Evolutionary conservation across 1,284 basidiomycete genomes (phyloP), one percentile per base, ranked within the genome.

Genomic region (Porodaedalea pini): DNA sequence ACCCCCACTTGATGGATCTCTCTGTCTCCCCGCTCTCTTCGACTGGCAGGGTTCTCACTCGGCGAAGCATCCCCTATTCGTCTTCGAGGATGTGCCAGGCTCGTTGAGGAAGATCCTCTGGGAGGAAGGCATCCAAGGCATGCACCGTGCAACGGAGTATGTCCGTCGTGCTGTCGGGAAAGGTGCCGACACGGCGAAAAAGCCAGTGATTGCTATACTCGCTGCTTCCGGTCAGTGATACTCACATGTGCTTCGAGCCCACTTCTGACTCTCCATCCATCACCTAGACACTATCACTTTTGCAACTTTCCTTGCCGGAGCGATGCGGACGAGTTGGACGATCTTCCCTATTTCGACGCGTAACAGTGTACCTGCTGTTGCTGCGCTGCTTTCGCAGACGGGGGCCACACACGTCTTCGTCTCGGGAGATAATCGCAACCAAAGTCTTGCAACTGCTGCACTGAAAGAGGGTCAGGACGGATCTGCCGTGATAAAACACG

Each of bases 11-110:
- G 70, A 74, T 55, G 70, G 67, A 11, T 62, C 69, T 2, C 56
- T 73, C 19, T 68, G 69, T 7, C 36, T 75, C 7, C 68, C 71
- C 0, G 70, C n/a, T n/a, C n/a, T n/a, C n/a, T n/a, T n/a, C n/a
- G n/a, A n/a, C n/a, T n/a, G n/a, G n/a, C n/a, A n/a, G n/a, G n/a
- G n/a, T n/a, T n/a, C n/a, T n/a, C n/a, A n/a, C n/a, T n/a, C n/a
- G n/a, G n/a, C n/a, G n/a, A n/a, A n/a, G n/a, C n/a, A n/a, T n/a
- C n/a, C n/a, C n/a, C n/a, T n/a, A n/a, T n/a, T n/a, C n/a, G n/a
- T n/a, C n/a, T n/a, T n/a, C n/a, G n/a, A n/a, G n/a, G n/a, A n/a
- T n/a, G n/a, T n/a, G n/a, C n/a, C n/a, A n/a, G n/a, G n/a, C n/a
- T n/a, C n/a, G n/a, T n/a, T n/a, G n/a, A n/a, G n/a, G n/a, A n/a